A percentile compares a stretch with the other conserved stretches of the same genome.
phyloP scores from a whole-genome alignment of 2,329 filamentous ascomycete species.

The Parastagonospora nodorum region DNA sequence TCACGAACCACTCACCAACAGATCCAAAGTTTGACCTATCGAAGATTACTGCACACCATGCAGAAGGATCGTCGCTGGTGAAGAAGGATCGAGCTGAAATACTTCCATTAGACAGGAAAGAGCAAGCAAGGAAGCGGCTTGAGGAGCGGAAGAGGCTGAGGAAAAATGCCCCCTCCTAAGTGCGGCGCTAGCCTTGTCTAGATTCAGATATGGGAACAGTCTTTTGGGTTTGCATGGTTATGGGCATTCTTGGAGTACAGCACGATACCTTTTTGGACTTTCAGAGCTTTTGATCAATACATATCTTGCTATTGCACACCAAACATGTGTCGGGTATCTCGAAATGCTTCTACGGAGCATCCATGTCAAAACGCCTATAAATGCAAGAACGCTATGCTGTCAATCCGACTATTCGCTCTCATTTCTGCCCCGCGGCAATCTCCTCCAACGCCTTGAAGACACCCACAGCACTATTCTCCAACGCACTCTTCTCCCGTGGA shows the following conservation, averaged over 20 bases:
- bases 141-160: conserved; percentile 34
- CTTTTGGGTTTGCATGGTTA: not conserved
- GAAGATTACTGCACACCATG: conserved; percentile 30
- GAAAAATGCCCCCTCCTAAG: conserved; percentile 18
- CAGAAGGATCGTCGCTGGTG: conserved; percentile 25
- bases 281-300: conserved; percentile 3
- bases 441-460: conserved; percentile 60
- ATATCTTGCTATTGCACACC: conserved; percentile 5
- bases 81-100: conserved; percentile 24
- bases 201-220: not conserved
- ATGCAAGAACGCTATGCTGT: conserved; percentile 7
- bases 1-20: conserved; percentile 6
- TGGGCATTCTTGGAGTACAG: conserved; percentile 18
- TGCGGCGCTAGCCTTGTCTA: not conserved
- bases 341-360: not conserved
- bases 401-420: conserved; percentile 1
- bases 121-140: conserved; percentile 31
- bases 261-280: conserved; percentile 28
- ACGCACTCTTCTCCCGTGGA: conserved; percentile 34
- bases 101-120: conserved; percentile 30
- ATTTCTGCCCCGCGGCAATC: conserved; percentile 49
- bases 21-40: conserved; percentile 27
- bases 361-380: conserved; percentile 1
- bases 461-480: conserved; percentile 56
- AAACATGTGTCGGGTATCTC: conserved; percentile 15